Base-by-base conservation (phyloP, 495 filamentous ascomycete species). In the Annulohypoxylon stygium region DNA sequence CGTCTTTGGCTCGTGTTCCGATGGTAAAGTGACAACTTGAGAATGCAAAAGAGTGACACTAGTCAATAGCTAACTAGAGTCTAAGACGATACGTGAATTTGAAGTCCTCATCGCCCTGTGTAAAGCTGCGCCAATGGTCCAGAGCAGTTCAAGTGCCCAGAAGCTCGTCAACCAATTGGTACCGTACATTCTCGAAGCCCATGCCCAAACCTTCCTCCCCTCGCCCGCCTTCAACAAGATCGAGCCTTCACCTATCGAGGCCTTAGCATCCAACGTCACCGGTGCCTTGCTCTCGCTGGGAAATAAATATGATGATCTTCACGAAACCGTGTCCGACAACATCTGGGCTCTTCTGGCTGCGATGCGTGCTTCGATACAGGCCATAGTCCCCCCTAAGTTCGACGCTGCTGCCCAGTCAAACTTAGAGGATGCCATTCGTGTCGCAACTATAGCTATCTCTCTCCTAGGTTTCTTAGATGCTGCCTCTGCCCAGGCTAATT, bases 61-160 rank as follows among this genome's bases (percentile, higher is more conserved):
- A 16, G 20, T 23, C 18, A 10, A 26, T 66, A 62, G 57, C 72
- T 79, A 71, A 71, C 69, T 63, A 26, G 61, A 59, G 14, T 16
- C 23, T 74, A 70, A 89, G 87, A 87, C 82, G 9, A 88, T 93
- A 58, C 89, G 92, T 61, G 96, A 99, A 84, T 89, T 97, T 67
- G 94, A 98, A 78, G 90, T 95, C 43, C 85, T 98, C 26, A 82
- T 98, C 18, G 93, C 95, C 34, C 86, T 99, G 23, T 97, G 95
- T 81, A 93, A 92, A 81, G 92, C 96, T 26, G 92, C 94, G 8
- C 90, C 93, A 16, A 83, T 89, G 14, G 82, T 98, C 12, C 84
- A 88, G 16, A 87, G 86, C 58, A 74, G 83, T 5, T 88, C 93
- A 61, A 91, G 89, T 78, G 93, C 94, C 45, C 87, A 91, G 74